Evolutionary conservation across 202 grass and related monocot genomes (phyloP).

Genomic region (Dendrocalamus latiflorus): DNA sequence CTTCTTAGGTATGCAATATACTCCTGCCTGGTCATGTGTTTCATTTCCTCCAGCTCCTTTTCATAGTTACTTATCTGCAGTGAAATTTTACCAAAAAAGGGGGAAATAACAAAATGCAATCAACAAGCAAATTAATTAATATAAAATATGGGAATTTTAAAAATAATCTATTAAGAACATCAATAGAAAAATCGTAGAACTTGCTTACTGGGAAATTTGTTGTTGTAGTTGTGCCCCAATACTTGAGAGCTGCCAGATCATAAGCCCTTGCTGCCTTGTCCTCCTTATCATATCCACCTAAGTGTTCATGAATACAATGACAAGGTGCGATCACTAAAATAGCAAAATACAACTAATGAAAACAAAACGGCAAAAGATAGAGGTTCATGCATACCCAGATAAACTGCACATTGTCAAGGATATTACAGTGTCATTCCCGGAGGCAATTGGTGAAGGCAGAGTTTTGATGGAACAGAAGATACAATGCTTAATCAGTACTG

Average conservation of each 20-base stretch:
- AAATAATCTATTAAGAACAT: background rate
- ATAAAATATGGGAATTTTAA: background rate
- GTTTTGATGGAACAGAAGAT: constrained; percentile 24
- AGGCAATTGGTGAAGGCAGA: constrained; percentile 13
- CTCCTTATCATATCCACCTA: constrained; percentile 89
- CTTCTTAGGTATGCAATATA: constrained; percentile 85
- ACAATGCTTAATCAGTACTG: constrained; percentile 16
- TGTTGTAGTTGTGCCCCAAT: constrained; percentile 77
- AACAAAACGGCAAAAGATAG: background rate
- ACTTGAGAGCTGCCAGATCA: constrained; percentile 96
- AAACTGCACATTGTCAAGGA: constrained; percentile 43
- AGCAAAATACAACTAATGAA: background rate
- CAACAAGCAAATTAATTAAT: background rate
- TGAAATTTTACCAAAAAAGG: background rate
- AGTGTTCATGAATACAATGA: constrained; percentile 4
- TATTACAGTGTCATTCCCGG: constrained; percentile 20
- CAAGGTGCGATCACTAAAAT: background rate
- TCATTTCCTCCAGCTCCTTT: constrained; percentile 91
- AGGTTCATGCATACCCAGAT: constrained; percentile 50
- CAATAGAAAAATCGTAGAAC: background rate
- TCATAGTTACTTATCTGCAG: constrained; percentile 82
- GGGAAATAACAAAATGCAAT: background rate
- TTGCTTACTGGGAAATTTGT: constrained; percentile 76
- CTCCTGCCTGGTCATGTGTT: constrained; percentile 94
- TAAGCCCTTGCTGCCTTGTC: constrained; percentile 86